phyloP scores from a whole-genome alignment of 306 rosid genomes.

The Inga leiocalycina region DNA sequence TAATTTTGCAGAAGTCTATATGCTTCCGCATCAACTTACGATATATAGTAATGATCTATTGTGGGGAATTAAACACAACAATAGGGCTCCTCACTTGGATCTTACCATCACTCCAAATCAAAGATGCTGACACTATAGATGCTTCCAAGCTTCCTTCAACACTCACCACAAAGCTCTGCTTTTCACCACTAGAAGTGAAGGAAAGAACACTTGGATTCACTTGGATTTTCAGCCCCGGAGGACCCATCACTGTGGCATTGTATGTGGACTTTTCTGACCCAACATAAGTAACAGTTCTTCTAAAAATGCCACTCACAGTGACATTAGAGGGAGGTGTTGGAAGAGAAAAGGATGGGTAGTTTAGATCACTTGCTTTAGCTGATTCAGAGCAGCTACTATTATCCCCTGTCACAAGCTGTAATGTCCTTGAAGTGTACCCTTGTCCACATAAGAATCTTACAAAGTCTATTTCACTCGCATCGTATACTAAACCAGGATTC shows the following conservation, averaged over 20 bases:
- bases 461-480: constrained; percentile 37
- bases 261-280: constrained; percentile 45
- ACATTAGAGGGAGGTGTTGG: background rate
- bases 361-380: constrained; percentile 36
- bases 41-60: background rate
- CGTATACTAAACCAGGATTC: constrained; percentile 56
- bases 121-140: constrained; percentile 38
- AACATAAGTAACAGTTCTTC: constrained; percentile 50
- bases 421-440: constrained; percentile 34
- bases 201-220: constrained; percentile 47
- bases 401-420: constrained; percentile 31
- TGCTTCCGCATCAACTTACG: background rate
- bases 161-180: constrained; percentile 27
- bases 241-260: constrained; percentile 35
- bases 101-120: constrained; percentile 56
- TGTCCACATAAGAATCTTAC: constrained; percentile 48
- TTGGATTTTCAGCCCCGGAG: constrained; percentile 33
- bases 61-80: constrained; percentile 24
- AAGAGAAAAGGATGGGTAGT: constrained; percentile 57
- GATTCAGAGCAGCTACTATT: background rate
- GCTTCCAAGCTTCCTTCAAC: constrained; percentile 32
- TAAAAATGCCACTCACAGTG: constrained; percentile 29
- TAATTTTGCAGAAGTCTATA: background rate
- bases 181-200: constrained; percentile 42
- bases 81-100: constrained; percentile 58